Base-by-base conservation (phyloP, 306 rosid species). In the Dryas octopetala region DNA sequence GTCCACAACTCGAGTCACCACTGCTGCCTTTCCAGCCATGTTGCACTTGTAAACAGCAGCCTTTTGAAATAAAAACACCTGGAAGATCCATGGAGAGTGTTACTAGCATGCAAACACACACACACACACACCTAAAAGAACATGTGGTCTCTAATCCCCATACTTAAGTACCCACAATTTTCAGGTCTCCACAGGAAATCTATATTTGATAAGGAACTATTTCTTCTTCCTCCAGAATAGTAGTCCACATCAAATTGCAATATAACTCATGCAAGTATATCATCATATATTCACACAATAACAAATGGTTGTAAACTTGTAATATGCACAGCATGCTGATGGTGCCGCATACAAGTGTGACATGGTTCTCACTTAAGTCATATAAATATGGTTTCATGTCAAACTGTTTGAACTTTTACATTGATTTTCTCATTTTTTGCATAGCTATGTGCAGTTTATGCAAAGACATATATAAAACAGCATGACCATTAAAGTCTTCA, bases 11-110 rank as follows among this genome's bases (percentile, higher is more conserved):
- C 97, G 97, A 41, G 98, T 94, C 74, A 94, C 86, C 68, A 94
- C 97, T 47, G 92, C 97, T 76, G 98, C 94, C 82, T 94, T 94
- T 83, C 98, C 98, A 72, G 96, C 97, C 98, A 94, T 91, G 68
- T 91, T 94, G 83, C 98, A 94, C 78, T 90, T 89, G 84, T 88
- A 81, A 45, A 94, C 88, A 63, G 98, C 97, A 82, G 97, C 87
- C 74, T 94, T 94, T 83, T 94, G 98, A 85, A 91, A 91, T 63
- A 94, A 80, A 79, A 94, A 94, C 32, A 94, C 98, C 98, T 93
- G 74, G 71, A 84, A 74, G 70, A 66, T 38, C 43, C 59, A 58
- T 11, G 16, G 10, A 65, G 51, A 19, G 15, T 46, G 52, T 55
- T 17, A 19, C 48, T 19, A 58, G 54, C 32, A 47, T 9, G 9